A percentile compares a stretch with the other conserved stretches of the same genome.
Evolutionary conservation across 2,329 filamentous ascomycete genomes (phyloP).

Genomic region (Exophiala lecanii-corni): DNA sequence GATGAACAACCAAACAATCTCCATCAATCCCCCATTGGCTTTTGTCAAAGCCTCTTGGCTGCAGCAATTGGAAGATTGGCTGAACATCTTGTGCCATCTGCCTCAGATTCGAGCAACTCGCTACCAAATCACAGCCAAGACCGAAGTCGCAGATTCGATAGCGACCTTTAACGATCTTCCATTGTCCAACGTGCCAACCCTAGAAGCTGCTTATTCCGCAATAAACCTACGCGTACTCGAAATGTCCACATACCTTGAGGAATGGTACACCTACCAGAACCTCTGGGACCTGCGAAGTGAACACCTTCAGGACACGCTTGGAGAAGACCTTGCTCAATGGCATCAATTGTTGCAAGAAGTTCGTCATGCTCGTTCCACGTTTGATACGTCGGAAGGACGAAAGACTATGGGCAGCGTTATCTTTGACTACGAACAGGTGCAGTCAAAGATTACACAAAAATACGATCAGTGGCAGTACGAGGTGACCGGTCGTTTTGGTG

Average conservation of each 20-base stretch:
- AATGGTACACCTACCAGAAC: conserved; percentile 98
- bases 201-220: conserved; percentile 74
- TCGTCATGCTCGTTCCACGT: conserved; percentile 88
- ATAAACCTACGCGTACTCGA: conserved; percentile 78
- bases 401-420: conserved; percentile 89
- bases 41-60: conserved; percentile 93
- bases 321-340: conserved; percentile 89
- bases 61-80: conserved; percentile 85
- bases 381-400: conserved; percentile 93
- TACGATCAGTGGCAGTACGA: conserved; percentile 99
- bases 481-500: conserved; percentile 87
- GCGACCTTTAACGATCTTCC: conserved; percentile 79
- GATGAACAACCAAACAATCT: conserved; percentile 97
- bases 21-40: conserved; percentile 87
- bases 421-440: conserved; percentile 97
- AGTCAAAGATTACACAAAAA: conserved; percentile 97
- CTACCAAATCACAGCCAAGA: conserved; percentile 80
- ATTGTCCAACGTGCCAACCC: conserved; percentile 71
- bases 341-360: conserved; percentile 95
- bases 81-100: conserved; percentile 85
- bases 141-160: conserved; percentile 55
- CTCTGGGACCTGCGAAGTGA: conserved; percentile 97
- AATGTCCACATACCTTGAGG: conserved; percentile 83
- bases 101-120: conserved; percentile 91
- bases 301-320: conserved; percentile 86